phyloP scores from a whole-genome alignment of 768 basidiomycete species.

The Coprinellus micaceus region DNA sequence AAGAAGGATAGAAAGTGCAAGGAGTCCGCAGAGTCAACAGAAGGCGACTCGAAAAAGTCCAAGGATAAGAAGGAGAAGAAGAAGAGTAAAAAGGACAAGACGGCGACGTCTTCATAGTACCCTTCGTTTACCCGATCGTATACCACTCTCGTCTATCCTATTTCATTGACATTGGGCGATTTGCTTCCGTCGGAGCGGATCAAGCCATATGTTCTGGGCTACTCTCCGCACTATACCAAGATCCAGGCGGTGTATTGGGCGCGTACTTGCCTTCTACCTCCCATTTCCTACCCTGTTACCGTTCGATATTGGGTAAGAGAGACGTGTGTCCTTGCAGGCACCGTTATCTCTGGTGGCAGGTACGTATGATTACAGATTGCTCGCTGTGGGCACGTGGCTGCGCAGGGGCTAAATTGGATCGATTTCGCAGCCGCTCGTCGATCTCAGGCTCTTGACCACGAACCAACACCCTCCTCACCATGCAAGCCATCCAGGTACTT shows the following conservation, averaged over 20 bases:
- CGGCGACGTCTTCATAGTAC: background rate
- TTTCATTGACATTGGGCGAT: background rate
- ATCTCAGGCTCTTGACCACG: constrained; percentile 14
- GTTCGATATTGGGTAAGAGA: background rate
- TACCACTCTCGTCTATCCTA: background rate
- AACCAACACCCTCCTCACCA: constrained; percentile 21
- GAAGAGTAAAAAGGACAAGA: constrained; percentile 18
- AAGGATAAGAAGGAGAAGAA: constrained; percentile 16
- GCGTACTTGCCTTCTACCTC: background rate
- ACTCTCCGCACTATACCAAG: constrained; percentile 8
- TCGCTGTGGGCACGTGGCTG: constrained; percentile 4
- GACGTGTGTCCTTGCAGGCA: background rate
- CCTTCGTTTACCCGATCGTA: background rate
- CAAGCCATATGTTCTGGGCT: constrained; percentile 4
- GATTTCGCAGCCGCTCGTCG: constrained; percentile 24
- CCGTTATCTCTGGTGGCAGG: background rate
- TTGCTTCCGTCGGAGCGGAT: constrained; percentile 2
- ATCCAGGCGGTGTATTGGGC: background rate
- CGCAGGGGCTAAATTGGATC: constrained; percentile 21
- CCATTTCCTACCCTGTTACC: background rate
- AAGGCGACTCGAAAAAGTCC: constrained; percentile 12
- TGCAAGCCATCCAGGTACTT: constrained; percentile 44
- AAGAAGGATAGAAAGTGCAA: constrained; percentile 24
- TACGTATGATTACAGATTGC: background rate
- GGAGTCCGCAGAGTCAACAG: constrained; percentile 15